Conservation (phyloP, 1,284 basidiomycete species). For the Filobasidium uniguttulatum region DNA sequence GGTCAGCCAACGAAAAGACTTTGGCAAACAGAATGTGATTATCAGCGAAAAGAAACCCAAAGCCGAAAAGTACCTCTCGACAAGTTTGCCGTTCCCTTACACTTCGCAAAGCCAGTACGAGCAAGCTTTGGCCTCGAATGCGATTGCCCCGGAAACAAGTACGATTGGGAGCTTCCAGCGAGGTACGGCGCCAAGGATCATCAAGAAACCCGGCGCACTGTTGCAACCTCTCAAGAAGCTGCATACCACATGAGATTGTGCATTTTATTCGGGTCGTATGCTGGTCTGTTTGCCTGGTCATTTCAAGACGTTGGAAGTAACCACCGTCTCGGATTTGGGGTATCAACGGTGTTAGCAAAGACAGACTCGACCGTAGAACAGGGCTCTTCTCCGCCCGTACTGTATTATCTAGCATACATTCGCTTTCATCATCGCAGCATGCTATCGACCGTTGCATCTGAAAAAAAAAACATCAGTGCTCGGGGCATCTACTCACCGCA, state of each 20-base stretch:
- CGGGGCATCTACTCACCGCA: too few relatives aligned
- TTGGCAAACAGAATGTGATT: constrained; percentile 72
- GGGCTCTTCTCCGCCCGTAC: too few relatives aligned
- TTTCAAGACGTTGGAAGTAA: too few relatives aligned
- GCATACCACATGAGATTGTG: background rate
- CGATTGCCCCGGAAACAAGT: constrained; percentile 43
- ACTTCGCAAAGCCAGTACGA: constrained; percentile 78
- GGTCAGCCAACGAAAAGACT: constrained; percentile 65
- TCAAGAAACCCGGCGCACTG: constrained; percentile 70
- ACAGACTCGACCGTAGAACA: too few relatives aligned
- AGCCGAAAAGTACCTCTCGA: constrained; percentile 69
- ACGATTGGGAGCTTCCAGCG: constrained; percentile 52
- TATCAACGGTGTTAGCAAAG: too few relatives aligned
- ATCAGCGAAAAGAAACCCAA: constrained; percentile 89
- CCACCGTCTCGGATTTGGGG: too few relatives aligned
- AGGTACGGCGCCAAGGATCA: constrained; percentile 65
- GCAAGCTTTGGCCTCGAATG: constrained; percentile 87
- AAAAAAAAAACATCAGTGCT: too few relatives aligned
- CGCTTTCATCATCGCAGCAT: too few relatives aligned
- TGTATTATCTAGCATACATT: too few relatives aligned
- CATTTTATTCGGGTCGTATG: too few relatives aligned
- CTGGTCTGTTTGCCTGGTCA: too few relatives aligned
- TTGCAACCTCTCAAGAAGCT: constrained; percentile 53
- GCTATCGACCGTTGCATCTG: too few relatives aligned
- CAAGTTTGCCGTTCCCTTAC: constrained; percentile 86